Evolutionary conservation across 2,329 filamentous ascomycete species (phyloP).

Genomic region (Fusarium sp.): DNA sequence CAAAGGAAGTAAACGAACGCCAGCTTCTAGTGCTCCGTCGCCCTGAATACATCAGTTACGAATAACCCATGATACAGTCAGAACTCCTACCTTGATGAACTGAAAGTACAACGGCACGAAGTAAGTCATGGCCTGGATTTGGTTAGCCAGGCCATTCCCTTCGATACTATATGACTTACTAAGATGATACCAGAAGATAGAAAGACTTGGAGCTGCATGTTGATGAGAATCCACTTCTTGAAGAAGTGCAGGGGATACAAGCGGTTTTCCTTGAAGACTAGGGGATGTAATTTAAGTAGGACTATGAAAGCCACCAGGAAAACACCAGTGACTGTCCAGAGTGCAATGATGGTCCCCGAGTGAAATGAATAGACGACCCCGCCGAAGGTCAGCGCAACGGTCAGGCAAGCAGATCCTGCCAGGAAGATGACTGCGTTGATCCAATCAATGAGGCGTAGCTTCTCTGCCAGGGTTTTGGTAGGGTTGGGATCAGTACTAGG

Average conservation of each 20-base stretch:
- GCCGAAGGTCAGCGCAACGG: neutral
- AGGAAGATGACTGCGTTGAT: neutral
- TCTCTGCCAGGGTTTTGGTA: neutral
- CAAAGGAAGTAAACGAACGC: neutral
- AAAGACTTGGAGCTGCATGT: conserved; percentile 1
- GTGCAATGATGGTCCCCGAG: neutral
- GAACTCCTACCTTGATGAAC: neutral
- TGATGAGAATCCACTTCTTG: neutral
- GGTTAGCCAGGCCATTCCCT: fast-evolving
- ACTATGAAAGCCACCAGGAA: neutral
- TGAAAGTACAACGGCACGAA: neutral
- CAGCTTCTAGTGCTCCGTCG: neutral
- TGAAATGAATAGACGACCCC: neutral
- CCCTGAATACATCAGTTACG: neutral
- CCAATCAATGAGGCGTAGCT: neutral
- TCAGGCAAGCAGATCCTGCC: neutral
- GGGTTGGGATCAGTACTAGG: neutral
- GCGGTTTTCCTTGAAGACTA: neutral
- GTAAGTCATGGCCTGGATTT: neutral
- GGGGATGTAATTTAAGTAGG: neutral
- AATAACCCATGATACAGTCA: fast-evolving
- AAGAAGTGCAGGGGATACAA: neutral
- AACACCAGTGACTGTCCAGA: neutral
- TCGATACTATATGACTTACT: fast-evolving
- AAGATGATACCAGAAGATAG: neutral